These are phyloP conservation scores for Irpex lacteus DNA, from an alignment of 1,284 basidiomycete genomes.

Conservation along the genomic window DNA sequence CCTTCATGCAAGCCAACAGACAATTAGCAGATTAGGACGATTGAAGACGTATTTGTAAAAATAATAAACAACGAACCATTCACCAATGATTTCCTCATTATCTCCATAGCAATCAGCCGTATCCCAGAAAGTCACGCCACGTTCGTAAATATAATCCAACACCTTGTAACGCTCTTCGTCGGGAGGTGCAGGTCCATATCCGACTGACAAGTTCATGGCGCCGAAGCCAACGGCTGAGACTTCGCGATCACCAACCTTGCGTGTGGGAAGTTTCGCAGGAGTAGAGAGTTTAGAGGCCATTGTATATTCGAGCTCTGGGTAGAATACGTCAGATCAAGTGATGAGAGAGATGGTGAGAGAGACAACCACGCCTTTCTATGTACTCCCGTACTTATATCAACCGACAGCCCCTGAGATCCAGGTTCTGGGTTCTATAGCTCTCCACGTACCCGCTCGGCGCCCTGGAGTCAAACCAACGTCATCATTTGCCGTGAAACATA, in stretches of 20 bases:
- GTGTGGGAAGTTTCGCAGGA: not conserved
- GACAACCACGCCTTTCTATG: not conserved
- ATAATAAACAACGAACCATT: not conserved
- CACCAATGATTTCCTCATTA: not conserved
- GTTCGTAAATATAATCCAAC: slow-evolving; percentile 2
- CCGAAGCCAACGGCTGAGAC: slow-evolving; percentile 23
- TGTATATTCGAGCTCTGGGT: not conserved
- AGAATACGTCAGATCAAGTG: not conserved
- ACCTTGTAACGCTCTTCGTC: slow-evolving; percentile 27
- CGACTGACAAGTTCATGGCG: slow-evolving; percentile 21
- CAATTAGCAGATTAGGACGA: not conserved
- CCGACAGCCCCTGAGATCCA: not conserved
- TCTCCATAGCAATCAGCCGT: slow-evolving; percentile 20
- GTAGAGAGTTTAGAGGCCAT: not conserved
- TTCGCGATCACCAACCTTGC: slow-evolving; percentile 1
- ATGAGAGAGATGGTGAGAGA: not conserved
- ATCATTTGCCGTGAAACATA: no score
- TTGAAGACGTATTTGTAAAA: not conserved
- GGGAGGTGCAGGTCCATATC: slow-evolving; percentile 18
- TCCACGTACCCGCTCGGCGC: no score
- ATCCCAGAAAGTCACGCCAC: slow-evolving; percentile 14
- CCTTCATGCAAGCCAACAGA: slow-evolving; percentile 19
- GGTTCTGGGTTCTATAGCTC: no score
- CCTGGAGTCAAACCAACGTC: no score
- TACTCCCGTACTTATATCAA: not conserved